Conservation (phyloP, 2,329 filamentous ascomycete genomes). For the Claviceps pusilla region DNA sequence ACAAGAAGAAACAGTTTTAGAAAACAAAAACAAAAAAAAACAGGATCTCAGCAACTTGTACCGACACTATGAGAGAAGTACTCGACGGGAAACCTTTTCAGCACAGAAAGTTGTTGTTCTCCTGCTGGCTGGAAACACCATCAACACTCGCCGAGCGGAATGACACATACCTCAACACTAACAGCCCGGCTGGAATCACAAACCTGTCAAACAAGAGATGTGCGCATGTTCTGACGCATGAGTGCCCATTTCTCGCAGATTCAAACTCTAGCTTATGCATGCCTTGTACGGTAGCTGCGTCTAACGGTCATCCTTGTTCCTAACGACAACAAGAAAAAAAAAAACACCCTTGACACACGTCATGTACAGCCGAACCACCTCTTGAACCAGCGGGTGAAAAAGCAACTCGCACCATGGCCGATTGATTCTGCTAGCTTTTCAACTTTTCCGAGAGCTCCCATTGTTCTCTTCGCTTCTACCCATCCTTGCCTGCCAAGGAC, state of each 20-base stretch:
- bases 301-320: constrained; percentile 14
- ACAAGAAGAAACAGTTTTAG: background rate
- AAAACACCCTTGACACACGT: no score
- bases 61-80: constrained; percentile 1
- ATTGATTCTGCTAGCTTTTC: background rate
- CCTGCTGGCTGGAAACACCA: background rate
- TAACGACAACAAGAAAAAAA: background rate
- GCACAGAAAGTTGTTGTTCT: background rate
- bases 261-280: constrained; percentile 14
- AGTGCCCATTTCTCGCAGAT: constrained; percentile 15
- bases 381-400: background rate
- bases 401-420: no score
- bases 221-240: constrained; percentile 13
- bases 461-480: background rate
- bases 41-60: no score
- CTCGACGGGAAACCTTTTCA: background rate
- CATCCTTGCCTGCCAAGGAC: background rate
- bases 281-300: constrained; percentile 11
- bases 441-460: background rate
- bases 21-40: background rate
- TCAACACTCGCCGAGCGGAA: background rate
- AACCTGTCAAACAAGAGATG: constrained; percentile 15
- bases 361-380: background rate
- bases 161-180: background rate
- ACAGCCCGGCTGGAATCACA: constrained; percentile 4